These are phyloP conservation scores for Haplosporangium gracile DNA, from an alignment of 192 early-diverging fungal genomes.

Conservation along the genomic window DNA sequence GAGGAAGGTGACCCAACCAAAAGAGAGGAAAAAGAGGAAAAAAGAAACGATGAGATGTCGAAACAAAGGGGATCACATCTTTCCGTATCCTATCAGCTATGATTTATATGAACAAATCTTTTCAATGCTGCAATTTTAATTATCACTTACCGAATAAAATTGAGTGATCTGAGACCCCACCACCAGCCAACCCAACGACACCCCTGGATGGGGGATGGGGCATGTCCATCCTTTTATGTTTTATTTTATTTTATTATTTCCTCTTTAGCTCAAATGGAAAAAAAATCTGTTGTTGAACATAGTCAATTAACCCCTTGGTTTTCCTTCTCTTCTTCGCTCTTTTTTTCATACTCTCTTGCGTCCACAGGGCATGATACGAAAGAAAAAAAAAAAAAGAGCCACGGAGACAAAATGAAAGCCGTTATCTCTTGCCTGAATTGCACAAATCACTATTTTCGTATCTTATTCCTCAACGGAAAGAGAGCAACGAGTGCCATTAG, in stretches of 20 bases:
- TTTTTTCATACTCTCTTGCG: neutral
- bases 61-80: conserved; percentile 5
- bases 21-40: neutral
- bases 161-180: conserved; percentile 3
- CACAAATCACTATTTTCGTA: neutral
- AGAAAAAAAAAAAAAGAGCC: neutral
- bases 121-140: neutral
- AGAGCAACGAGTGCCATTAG: neutral
- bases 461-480: neutral
- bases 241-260: neutral
- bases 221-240: neutral
- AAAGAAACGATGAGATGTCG: neutral
- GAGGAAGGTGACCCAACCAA: no score
- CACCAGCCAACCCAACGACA: neutral
- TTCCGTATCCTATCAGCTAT: neutral
- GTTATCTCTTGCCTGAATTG: neutral
- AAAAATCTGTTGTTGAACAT: neutral
- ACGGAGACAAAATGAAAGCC: neutral
- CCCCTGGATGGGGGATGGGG: neutral
- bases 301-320: neutral
- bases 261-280: neutral
- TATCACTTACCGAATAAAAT: neutral
- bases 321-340: neutral
- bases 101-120: neutral
- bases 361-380: no score